Evolutionary conservation across 2,329 filamentous ascomycete species (phyloP), one percentile per base, ranked within the genome.

Genomic region (Ustulina deusta): DNA sequence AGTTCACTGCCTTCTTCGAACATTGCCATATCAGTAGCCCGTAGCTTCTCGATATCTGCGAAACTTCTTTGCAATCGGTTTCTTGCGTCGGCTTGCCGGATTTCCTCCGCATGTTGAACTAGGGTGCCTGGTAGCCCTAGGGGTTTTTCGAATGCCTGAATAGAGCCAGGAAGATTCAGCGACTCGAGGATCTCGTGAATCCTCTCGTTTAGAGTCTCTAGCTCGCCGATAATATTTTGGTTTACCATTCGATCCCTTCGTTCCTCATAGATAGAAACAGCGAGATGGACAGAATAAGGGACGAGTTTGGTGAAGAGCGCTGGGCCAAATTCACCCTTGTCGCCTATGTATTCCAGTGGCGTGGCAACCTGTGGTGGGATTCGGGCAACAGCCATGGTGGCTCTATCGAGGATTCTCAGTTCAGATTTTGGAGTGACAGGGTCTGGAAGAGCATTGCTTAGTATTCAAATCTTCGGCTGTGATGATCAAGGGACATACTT

Each of bases 91-190:
- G 94, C 92, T 77, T 98, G 95, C 22, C 94, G 87, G 56, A 99
- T 91, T 76, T 98, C 96, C 77, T 98, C 95, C 0, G 95, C 95
- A 74, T 97, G 96, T 25, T 96, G 93, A 2, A 94, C 87, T 1
- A 99, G 81, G 17, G 89, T 92, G 0, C 93, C 93, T 0, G 96
- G 96, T 3, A 99, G 81, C 0, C 96, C 96, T 0, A 99, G 85
- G 0, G 96, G 96, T 77, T 97, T 98, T 78, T 99, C 96, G 0
- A 98, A 85, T 0, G 96, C 96, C 78, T 99, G 96, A 3, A 99
- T 81, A 1, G 95, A 97, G 0, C 96, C 96, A 0, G 96, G 96
- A 0, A 99, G 86, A 66, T 97, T 96, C 15, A 98, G 83, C 0
- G 91, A 94, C 20, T 92, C 89, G 25, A 98, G 82, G 0, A 94